phyloP scores from a whole-genome alignment of 1,284 basidiomycete genomes.

The Fistulinella cinereoalba region DNA sequence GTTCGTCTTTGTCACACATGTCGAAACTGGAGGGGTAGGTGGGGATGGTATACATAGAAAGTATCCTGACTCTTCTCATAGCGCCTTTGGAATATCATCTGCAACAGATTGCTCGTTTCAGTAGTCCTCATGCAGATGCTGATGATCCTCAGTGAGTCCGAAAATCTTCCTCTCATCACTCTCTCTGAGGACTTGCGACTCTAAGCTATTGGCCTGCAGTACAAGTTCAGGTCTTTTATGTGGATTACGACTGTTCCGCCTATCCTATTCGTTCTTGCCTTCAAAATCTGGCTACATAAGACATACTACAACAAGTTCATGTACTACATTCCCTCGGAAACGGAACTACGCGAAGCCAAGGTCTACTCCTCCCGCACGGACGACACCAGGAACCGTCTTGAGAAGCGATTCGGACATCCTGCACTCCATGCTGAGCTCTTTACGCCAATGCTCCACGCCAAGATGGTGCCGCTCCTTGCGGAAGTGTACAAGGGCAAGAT shows the following conservation, averaged over 20 bases:
- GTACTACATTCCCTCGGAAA: conserved; percentile 72
- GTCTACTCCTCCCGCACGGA: conserved; percentile 72
- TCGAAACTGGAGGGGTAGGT: conserved; percentile 87
- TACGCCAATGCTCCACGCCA: conserved; percentile 85
- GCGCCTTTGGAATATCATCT: conserved; percentile 90
- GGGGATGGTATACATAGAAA: too few species aligned
- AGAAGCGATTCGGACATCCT: conserved; percentile 85
- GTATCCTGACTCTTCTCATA: too few species aligned
- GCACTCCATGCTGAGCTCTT: conserved; percentile 77
- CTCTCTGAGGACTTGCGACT: conserved; percentile 4
- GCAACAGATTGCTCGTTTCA: conserved; percentile 79
- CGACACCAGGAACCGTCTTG: conserved; percentile 63
- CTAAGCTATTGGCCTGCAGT: conserved; percentile 82
- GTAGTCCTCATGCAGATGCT: conserved; percentile 81
- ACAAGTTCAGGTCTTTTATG: conserved; percentile 65
- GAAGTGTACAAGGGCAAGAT: conserved; percentile 77
- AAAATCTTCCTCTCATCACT: background rate
- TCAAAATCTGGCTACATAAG: conserved; percentile 80
- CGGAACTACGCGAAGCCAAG: conserved; percentile 68
- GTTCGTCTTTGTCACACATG: conserved; percentile 85
- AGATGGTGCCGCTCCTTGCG: conserved; percentile 72
- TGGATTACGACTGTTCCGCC: conserved; percentile 78
- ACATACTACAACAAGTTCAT: conserved; percentile 70
- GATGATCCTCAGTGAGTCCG: conserved; percentile 80
- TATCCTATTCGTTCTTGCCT: conserved; percentile 68